Base-by-base conservation (phyloP, 2,329 filamentous ascomycete species). In the Cordyceps pruinosa region DNA sequence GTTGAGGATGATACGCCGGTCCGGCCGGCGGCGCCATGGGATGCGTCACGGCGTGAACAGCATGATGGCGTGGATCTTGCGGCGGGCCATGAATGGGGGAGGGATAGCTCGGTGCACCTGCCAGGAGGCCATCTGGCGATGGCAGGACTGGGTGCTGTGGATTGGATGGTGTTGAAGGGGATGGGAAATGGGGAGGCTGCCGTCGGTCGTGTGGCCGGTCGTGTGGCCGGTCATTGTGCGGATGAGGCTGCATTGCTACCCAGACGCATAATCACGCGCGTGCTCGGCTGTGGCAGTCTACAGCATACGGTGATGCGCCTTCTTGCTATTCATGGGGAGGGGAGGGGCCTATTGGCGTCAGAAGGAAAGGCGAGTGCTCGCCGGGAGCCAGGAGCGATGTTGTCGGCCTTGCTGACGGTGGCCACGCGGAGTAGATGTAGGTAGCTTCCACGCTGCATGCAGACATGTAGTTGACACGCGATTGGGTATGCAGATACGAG, bases 81-180 rank as follows among this genome's bases (percentile, higher is more conserved):
- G 37, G n/a, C 15, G 30, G 13, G 13, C 17, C 19, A 37, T 35
- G 54, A 26, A 30, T n/a, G 10, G 42, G 3, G 8, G 50, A 23
- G 13, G 53, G 47, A 35, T 58, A 56, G 28, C 56, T 62, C 21
- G 62, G 62, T n/a, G 45, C 48, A 49, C 61, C 64, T 15, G 61
- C 60, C 44, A 65, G 56, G 35, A 68, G 55, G 42, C 60, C 61
- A 21, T 63, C 60, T 4, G 66, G 64, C 34, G 67, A 61, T 49
- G 68, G 68, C 6, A 67, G 59, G 49, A 63, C 65, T 25, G 63
- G 54, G 32, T 59, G 51, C 47, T 71, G 65, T 68, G 69, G 48
- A 64, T 61, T 39, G 59, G 64, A 28, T 26, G 46, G 19, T 23
- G 46, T 35, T 25, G 39, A 23, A 32, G 54, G 25, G 26, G 39